Evolutionary conservation across 306 rosid genomes (phyloP), one percentile per base, ranked within the genome.

Genomic region (Cucurbita ficifolia): DNA sequence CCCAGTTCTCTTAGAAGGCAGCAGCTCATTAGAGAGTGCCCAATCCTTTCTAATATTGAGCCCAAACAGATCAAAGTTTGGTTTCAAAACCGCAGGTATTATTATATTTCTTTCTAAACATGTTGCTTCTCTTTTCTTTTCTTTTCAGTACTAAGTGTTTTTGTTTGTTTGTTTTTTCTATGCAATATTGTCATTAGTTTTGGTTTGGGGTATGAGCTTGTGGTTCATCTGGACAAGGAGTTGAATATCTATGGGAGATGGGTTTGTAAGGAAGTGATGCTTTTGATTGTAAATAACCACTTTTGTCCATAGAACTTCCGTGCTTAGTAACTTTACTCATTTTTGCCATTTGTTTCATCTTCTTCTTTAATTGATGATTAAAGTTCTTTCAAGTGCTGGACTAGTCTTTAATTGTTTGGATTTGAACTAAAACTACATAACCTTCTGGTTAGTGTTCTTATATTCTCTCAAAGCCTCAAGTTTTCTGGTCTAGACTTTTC

Each of bases 1-100:
- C 98, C 98, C 3, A 88, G 95, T 79, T 94, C 98, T 45, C 52
- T 90, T 73, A 85, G 95, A 72, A 90, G 98, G 65, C 98, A 94
- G 62, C 98, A 94, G 54, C 97, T 94, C 78, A 94, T 94, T 16
- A 84, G 98, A 54, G 98, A 94, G 78, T 90, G 97, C 19, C 98
- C 96, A 36, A 94, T 94, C 48, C 97, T 94, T 43, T 84, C 84
- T 11, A 88, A 94, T 52, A 94, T 94, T 82, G 98, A 94, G 70
- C 95, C 98, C 0, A 94, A 94, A 73, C 98, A 94, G 88, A 94
- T 94, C 88, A 94, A 94, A 89, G 97, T 94, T 38, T 94, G 98
- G 98, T 94, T 94, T 75, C 98, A 94, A 71, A 93, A 94, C 65
- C 92, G 98, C 75, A 94, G 98, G 98, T 94, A 69, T 12, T 22